phyloP scores from a whole-genome alignment of 768 basidiomycete species.

The Leccinum disarticulatum region DNA sequence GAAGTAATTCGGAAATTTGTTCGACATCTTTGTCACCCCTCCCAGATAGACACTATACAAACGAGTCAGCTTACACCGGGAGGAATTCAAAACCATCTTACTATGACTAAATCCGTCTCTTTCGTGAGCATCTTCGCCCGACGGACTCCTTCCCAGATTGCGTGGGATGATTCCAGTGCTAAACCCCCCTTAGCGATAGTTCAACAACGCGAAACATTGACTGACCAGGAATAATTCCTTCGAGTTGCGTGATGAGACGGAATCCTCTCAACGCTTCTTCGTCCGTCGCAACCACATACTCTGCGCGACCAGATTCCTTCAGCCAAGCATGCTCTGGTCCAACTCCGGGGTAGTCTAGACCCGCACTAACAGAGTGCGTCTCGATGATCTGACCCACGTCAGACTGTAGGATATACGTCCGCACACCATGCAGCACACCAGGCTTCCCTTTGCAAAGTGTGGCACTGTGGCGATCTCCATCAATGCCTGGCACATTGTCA shows the following conservation, averaged over 20 bases:
- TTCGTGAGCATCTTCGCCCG: conserved; percentile 82
- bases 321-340: conserved; percentile 98
- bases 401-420: conserved; percentile 93
- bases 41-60: conserved; percentile 79
- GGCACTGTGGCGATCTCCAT: conserved; percentile 88
- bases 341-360: conserved; percentile 95
- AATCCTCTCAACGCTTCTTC: conserved; percentile 93
- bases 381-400: conserved; percentile 90
- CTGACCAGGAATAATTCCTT: conserved; percentile 95
- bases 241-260: conserved; percentile 84
- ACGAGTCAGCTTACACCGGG: conserved; percentile 4
- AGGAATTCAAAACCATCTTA: conserved; percentile 42
- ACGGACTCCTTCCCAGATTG: conserved; percentile 88
- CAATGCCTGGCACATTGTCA: conserved; percentile 49
- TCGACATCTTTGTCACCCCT: conserved; percentile 98
- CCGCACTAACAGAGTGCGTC: conserved; percentile 96
- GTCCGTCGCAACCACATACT: conserved; percentile 92
- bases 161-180: conserved; percentile 96
- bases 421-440: conserved; percentile 94
- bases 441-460: conserved; percentile 89
- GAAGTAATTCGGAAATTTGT: conserved; percentile 90
- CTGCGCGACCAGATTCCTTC: conserved; percentile 91
- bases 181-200: conserved; percentile 5
- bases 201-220: conserved; percentile 2
- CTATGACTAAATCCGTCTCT: conserved; percentile 87